Base-by-base conservation (phyloP, 73 alveolate species). In the Paraurostyla sp. region DNA sequence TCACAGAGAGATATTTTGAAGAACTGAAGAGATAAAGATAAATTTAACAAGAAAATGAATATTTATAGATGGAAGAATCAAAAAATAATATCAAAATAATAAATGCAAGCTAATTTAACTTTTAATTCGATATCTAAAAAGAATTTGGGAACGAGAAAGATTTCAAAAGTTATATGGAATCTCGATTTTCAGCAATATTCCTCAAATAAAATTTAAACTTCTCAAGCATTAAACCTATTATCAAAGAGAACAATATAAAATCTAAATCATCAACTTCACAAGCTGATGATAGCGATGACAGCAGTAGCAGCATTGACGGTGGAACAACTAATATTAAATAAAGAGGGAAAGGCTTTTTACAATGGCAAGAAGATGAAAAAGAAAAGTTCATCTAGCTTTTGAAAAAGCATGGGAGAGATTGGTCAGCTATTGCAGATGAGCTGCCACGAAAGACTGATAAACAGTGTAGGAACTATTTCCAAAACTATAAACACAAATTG, bases 401-500 rank as follows among this genome's bases (percentile, higher is more conserved):
- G 25, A 25, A 80, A 76, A 57, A 59, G 29, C 76, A 80, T 41
- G 94, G 94, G 15, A 89, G 88, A 65, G 83, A 89, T 38, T 89
- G 94, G 94, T 32, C 36, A 43, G 88, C 81, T 32, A 89, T 89
- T 51, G 60, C 94, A 0, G 40, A 48, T 22, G 82, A 50, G 33
- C 33, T 89, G 18, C 82, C 75, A 16, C 80, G 84, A 46, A 89
- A 89, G 51, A 89, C 89, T 13, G 94, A 89, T 41, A 89, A 89
- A 62, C 84, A 89, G 51, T 57, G 83, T 41, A 60, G 94, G 54
- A 89, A 89, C 41, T 89, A 78, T 46, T 89, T 80, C 88, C 56
- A 89, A 38, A 89, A 89, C 62, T 89, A 89, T 49, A 89, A 89
- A 57, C 89, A 89, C 41, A 89, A 89, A 51, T 59, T 89, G 52